Evolutionary conservation across 2,329 filamentous ascomycete genomes (phyloP).

Genomic region (Claviceps capensis): DNA sequence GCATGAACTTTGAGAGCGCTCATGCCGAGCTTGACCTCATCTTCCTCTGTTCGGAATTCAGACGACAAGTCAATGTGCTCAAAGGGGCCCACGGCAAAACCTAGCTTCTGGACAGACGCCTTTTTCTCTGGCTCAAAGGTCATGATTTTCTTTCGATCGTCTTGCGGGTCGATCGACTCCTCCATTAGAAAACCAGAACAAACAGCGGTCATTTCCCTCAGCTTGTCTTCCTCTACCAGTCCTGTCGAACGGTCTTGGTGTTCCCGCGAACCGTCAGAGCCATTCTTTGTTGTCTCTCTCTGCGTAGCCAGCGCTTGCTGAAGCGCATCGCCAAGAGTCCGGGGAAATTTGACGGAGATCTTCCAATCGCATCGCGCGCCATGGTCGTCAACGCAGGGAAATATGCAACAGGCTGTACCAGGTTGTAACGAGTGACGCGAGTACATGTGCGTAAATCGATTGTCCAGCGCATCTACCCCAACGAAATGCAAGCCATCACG

Average conservation of each 20-base stretch:
- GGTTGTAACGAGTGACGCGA: conserved; percentile 69
- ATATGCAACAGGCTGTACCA: conserved; percentile 71
- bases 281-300: conserved; percentile 17
- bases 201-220: conserved; percentile 77
- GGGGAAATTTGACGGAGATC: conserved; percentile 72
- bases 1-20: conserved; percentile 82
- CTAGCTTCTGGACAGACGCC: conserved; percentile 76
- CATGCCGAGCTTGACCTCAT: conserved; percentile 79
- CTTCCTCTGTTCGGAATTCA: conserved; percentile 77
- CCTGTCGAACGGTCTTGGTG: conserved; percentile 27
- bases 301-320: conserved; percentile 32
- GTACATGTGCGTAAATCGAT: conserved; percentile 81
- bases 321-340: conserved; percentile 70
- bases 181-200: conserved; percentile 84
- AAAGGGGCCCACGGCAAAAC: conserved; percentile 89
- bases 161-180: conserved; percentile 62
- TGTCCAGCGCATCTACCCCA: conserved; percentile 65
- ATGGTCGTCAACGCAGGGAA: conserved; percentile 84
- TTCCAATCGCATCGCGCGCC: conserved; percentile 76
- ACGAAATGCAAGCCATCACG: conserved; percentile 88
- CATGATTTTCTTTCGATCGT: conserved; percentile 75
- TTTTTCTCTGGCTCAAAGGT: conserved; percentile 66
- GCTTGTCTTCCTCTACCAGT: conserved; percentile 64
- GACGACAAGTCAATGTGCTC: conserved; percentile 78
- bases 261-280: conserved; percentile 24